These are phyloP conservation scores for Sideroxylon spinosum DNA, from an alignment of 179 eudicot species.

Conservation along the genomic window DNA sequence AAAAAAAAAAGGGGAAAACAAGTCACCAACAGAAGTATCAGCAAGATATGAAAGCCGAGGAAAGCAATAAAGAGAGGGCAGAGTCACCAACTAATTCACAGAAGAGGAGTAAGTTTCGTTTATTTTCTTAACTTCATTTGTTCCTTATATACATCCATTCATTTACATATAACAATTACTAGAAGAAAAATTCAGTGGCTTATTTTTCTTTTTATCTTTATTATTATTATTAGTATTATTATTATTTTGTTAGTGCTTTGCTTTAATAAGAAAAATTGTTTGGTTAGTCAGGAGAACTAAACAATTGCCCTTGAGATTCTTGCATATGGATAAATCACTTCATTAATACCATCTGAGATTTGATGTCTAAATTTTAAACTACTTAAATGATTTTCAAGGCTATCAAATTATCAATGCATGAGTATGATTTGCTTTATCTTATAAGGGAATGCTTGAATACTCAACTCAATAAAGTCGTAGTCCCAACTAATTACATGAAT, in stretches of 20 bases:
- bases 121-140: neutral
- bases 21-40: slow-evolving; percentile 3
- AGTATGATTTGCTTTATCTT: neutral
- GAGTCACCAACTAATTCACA: slow-evolving; percentile 17
- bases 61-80: slow-evolving; percentile 7
- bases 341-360: neutral
- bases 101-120: slow-evolving; percentile 13
- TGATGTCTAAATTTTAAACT: neutral
- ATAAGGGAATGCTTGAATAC: neutral
- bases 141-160: neutral
- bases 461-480: neutral
- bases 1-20: slow-evolving; percentile 15
- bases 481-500: no score
- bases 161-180: neutral
- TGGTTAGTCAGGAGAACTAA: neutral
- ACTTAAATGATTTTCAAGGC: neutral
- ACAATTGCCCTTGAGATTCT: neutral
- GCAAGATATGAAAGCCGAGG: slow-evolving; percentile 15
- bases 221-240: no score
- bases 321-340: neutral
- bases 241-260: neutral
- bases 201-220: neutral
- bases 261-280: neutral
- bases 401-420: neutral
- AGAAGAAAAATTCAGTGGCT: neutral